A percentile compares a stretch with the other conserved stretches of the same genome.
These are phyloP conservation scores for Mallotus repandus DNA, from an alignment of 441 rosid species.

Conservation along the genomic window DNA sequence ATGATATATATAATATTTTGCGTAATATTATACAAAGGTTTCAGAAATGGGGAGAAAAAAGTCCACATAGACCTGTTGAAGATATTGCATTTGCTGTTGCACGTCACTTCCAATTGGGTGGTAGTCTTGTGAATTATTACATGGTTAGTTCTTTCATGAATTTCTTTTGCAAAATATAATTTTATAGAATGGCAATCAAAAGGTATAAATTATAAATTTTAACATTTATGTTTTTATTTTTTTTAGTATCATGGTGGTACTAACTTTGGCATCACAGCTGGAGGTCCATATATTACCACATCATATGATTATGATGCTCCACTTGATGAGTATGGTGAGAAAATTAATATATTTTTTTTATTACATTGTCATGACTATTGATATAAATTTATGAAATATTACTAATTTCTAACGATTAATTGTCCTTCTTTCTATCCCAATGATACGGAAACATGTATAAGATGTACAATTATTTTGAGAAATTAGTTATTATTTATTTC, in stretches of 20 bases:
- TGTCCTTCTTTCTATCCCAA: too few species aligned
- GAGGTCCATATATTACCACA: conserved; percentile 70
- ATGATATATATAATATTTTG: too few species aligned
- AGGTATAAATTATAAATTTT: too few species aligned
- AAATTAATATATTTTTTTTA: too few species aligned
- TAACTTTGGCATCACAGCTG: conserved; percentile 61
- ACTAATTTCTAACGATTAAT: too few species aligned
- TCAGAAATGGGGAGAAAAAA: conserved; percentile 53
- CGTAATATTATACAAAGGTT: conserved; percentile 30
- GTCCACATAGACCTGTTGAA: conserved; percentile 58
- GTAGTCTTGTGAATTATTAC: conserved; percentile 64
- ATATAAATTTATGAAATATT: too few species aligned
- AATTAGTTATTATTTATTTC: neutral
- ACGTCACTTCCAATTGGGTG: conserved; percentile 49
- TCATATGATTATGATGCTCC: conserved; percentile 77
- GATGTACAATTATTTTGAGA: too few species aligned
- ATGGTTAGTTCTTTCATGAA: conserved; percentile 41
- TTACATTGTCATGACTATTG: too few species aligned
- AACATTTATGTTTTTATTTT: neutral
- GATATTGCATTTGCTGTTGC: conserved; percentile 71
- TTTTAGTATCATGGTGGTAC: conserved; percentile 82
- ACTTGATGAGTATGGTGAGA: conserved; percentile 63
- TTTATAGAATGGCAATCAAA: too few species aligned
- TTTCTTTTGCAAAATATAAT: neutral
- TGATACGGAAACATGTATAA: too few species aligned